Base-by-base conservation (phyloP, 192 early-diverging fungal species). In the Podila verticillata region DNA sequence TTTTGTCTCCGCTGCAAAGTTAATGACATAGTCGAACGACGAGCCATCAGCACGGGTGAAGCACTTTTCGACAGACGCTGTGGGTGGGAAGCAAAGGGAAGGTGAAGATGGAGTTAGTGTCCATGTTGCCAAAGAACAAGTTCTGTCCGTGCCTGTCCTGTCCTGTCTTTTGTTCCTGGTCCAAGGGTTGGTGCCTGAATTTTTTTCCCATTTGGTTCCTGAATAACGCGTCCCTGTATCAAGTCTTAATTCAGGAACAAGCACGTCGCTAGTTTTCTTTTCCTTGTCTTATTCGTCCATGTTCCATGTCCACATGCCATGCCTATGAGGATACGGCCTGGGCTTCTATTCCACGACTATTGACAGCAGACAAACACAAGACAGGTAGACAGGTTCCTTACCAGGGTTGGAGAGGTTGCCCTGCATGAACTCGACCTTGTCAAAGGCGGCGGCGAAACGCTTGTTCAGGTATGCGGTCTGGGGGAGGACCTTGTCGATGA, bases 1-100 rank as follows among this genome's bases (percentile, higher is more conserved):
- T 74, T 97, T 97, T 61, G 91, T 94, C 81, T 98, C 97, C 22
- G 91, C 91, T n/a, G 96, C 97, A 74, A 95, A 88, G 84, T 99
- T 96, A 85, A 98, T 90, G 15, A 99, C 97, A 74, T 93, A 95
- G 84, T 99, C 97, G 84, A 92, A 99, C 36, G 84, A 72, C 3
- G 74, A 75, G 6, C 88, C 91, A 70, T 95, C 91, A 31, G 89
- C 86, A 36, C 86, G 83, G 17, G 86, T 86, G 82, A 95, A 97
- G 29, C 88, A 90, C 67, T 90, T 89, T 69, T 91, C 91, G 22
- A 93, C 86, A 9, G 91, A 87, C 35, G 87, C 95, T 96, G 65
- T 48, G 15, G 10, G 28, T 20, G 48, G 17, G 35, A 56, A 74
- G 74, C 13, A 19, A 60, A 48, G 29, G 54, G 15, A 44, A 17